Evolutionary conservation across 345 rosid genomes (phyloP).

Genomic region (Euclidium syriacum): DNA sequence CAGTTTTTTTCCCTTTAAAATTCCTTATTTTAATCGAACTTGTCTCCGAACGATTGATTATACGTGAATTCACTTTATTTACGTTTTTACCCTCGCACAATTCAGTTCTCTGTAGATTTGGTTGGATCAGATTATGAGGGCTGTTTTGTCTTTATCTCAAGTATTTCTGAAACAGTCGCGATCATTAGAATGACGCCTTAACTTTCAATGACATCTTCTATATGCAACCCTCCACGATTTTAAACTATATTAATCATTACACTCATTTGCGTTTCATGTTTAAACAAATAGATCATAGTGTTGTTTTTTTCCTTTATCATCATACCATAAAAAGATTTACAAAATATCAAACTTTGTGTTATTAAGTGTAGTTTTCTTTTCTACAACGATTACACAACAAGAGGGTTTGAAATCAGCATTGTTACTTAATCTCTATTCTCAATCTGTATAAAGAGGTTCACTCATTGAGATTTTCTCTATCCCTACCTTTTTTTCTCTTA

Average conservation of each 20-base stretch:
- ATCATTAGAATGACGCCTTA: too few relatives aligned
- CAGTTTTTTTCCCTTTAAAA: neutral
- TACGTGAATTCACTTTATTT: too few relatives aligned
- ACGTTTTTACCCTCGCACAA: constrained; percentile 9
- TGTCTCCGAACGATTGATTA: too few relatives aligned
- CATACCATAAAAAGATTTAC: constrained; percentile 17
- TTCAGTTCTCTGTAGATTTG: neutral
- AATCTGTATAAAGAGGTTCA: constrained; percentile 4
- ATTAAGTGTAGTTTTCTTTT: neutral
- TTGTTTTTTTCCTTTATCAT: too few relatives aligned
- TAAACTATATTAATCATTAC: too few relatives aligned
- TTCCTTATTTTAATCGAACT: neutral
- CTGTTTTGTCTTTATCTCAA: neutral
- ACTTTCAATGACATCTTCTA: too few relatives aligned
- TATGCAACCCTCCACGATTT: too few relatives aligned
- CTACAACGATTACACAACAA: constrained; percentile 16
- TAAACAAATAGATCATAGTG: too few relatives aligned
- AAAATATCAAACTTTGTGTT: neutral
- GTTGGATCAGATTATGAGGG: neutral
- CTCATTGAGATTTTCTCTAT: neutral
- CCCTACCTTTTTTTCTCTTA: neutral
- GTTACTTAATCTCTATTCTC: constrained; percentile 12
- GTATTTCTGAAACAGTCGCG: neutral
- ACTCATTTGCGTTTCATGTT: too few relatives aligned
- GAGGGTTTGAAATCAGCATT: neutral